These are phyloP conservation scores for Malassezia arunalokei DNA, from an alignment of 1,284 basidiomycete species.

Conservation along the genomic window DNA sequence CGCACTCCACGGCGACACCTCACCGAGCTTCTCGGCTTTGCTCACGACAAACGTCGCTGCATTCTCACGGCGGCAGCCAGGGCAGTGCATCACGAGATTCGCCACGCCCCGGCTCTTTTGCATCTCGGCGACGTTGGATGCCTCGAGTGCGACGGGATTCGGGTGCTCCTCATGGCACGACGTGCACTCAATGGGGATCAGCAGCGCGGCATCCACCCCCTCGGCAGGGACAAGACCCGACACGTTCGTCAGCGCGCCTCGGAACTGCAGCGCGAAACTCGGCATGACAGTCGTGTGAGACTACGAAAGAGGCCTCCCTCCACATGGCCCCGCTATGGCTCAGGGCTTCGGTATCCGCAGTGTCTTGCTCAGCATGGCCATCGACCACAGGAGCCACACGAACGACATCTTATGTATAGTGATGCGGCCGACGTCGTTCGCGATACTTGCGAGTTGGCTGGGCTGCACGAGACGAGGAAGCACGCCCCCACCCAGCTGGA, in stretches of 20 bases:
- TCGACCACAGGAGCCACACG: constrained; percentile 35
- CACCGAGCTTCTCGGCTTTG: constrained; percentile 13
- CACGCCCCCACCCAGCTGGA: constrained; percentile 4
- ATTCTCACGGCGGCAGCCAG: constrained; percentile 13
- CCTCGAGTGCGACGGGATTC: constrained; percentile 30
- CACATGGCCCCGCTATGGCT: background rate
- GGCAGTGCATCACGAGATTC: constrained; percentile 38
- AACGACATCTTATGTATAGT: constrained; percentile 34
- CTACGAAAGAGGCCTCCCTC: background rate
- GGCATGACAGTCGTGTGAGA: constrained; percentile 10
- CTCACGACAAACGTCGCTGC: constrained; percentile 9
- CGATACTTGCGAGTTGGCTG: constrained; percentile 2
- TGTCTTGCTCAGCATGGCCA: constrained; percentile 42
- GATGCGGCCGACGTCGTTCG: constrained; percentile 16
- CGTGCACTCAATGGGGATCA: constrained; percentile 35
- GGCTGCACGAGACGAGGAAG: background rate
- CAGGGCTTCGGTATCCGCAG: constrained; percentile 43
- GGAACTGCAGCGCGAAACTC: constrained; percentile 30
- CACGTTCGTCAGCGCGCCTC: constrained; percentile 34
- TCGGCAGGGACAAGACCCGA: constrained; percentile 26
- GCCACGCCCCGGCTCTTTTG: constrained; percentile 30
- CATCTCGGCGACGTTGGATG: constrained; percentile 29
- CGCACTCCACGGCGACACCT: constrained; percentile 25
- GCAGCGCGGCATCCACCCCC: constrained; percentile 28
- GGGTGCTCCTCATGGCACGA: constrained; percentile 40